Evolutionary conservation across 2,329 filamentous ascomycete genomes (phyloP).

Genomic region (Penicillium sp.): DNA sequence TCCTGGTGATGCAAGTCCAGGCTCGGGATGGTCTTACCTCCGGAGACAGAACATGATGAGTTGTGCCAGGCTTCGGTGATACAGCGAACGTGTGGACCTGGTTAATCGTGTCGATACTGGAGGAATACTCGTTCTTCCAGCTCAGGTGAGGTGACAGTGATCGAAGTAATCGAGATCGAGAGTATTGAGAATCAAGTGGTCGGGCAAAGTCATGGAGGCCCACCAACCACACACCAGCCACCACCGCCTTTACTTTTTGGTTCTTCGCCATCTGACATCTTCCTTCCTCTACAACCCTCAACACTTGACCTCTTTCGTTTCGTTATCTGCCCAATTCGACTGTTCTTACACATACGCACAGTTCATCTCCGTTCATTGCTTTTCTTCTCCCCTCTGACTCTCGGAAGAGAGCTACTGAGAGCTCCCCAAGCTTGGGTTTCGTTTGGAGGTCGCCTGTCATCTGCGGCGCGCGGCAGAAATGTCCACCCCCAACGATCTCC

Average conservation of each 20-base stretch:
- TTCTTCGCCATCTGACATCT: conserved; percentile 8
- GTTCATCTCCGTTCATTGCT: conserved; percentile 11
- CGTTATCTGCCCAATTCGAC: conserved; percentile 14
- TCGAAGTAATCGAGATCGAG: no score
- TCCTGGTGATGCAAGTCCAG: neutral
- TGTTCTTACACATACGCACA: no score
- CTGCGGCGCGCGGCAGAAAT: conserved; percentile 40
- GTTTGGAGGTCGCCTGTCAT: conserved; percentile 27
- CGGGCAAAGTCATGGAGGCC: neutral
- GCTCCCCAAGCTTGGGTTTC: conserved; percentile 25
- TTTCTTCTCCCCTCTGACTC: conserved; percentile 16
- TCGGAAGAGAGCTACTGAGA: conserved; percentile 33
- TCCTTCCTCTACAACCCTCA: conserved; percentile 18
- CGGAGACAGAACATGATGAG: conserved; percentile 60
- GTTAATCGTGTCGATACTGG: no score
- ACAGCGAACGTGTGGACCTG: no score
- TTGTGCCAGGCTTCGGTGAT: no score
- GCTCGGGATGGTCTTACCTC: conserved; percentile 46
- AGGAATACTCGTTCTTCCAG: no score
- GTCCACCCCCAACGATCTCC: conserved; percentile 44
- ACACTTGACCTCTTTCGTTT: conserved; percentile 20
- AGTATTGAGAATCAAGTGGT: no score
- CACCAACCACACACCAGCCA: conserved; percentile 8
- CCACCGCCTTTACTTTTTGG: conserved; percentile 4
- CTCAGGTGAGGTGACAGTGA: neutral